These are phyloP conservation scores for Penicillium sp. DNA, from an alignment of 2,329 filamentous ascomycete genomes.

Conservation along the genomic window DNA sequence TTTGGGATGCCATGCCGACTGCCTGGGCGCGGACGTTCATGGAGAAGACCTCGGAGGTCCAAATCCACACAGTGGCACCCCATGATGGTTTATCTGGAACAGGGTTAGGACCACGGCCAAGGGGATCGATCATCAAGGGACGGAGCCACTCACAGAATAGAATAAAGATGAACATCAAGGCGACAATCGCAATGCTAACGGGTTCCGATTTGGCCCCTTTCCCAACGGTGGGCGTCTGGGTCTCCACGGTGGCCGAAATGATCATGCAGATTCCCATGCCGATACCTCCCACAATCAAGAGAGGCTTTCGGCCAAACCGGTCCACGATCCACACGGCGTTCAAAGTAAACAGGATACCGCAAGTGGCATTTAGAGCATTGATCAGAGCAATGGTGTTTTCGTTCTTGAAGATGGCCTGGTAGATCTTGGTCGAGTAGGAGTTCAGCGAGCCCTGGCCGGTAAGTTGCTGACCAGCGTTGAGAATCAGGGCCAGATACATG, in stretches of 20 bases:
- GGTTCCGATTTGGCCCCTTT: constrained; percentile 51
- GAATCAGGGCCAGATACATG: constrained; percentile 57
- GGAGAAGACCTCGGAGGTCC: constrained; percentile 63
- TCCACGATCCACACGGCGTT: constrained; percentile 70
- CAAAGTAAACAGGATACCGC: constrained; percentile 65
- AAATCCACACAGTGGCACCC: constrained; percentile 66
- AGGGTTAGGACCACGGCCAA: constrained; percentile 20
- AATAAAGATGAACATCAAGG: constrained; percentile 61
- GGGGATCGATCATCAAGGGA: too few species aligned
- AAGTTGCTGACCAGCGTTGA: constrained; percentile 67
- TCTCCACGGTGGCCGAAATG: constrained; percentile 54
- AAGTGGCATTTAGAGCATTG: constrained; percentile 68
- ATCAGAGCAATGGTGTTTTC: constrained; percentile 61
- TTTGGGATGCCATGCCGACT: constrained; percentile 60
- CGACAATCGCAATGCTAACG: constrained; percentile 63
- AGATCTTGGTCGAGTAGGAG: constrained; percentile 67
- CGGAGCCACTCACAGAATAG: constrained; percentile 33
- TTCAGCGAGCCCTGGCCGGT: constrained; percentile 68
- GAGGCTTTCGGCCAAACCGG: constrained; percentile 63
- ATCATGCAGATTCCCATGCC: constrained; percentile 68
- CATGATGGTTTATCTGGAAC: constrained; percentile 58
- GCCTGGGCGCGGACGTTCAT: constrained; percentile 68
- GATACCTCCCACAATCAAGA: constrained; percentile 61
- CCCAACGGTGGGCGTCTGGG: constrained; percentile 49
- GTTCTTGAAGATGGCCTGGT: constrained; percentile 61